Base-by-base conservation (phyloP, 441 rosid genomes). In the Adansonia madagascariensis region DNA sequence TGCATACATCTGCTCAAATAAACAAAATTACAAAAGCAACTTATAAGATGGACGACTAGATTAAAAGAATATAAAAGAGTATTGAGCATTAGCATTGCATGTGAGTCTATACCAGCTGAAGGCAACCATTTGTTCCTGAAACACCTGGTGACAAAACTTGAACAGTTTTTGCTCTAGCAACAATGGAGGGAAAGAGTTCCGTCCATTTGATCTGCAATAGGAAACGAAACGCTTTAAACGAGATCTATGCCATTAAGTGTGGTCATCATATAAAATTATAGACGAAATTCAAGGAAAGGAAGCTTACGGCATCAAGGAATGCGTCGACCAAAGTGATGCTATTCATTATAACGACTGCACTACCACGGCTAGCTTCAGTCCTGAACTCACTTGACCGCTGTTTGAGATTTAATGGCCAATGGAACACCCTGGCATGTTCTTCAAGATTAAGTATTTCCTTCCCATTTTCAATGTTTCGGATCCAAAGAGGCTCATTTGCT, bases 171-270 rank as follows among this genome's bases (percentile, higher is more conserved):
- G 96, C 98, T 79, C 93, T 83, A 53, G 98, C 89, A 60, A 95
- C 97, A 31, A 95, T 86, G 18, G 98, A 89, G 56, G 97, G 91
- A 81, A 95, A 95, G 83, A 95, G 82, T 50, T 95, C 98, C 79
- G 86, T 84, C 99, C 99, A 95, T 83, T 92, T 94, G 78, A 86
- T 91, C 99, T 95, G 80, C 6, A 35, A 73, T 55, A 76, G 43
- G 27, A 41, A 24, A 2, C 88, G 18, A 62, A 94, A 31, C 39
- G 0, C 39, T 31, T 31, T 31, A 31, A 31, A 31, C 39, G 39
- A 31, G 39, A 31, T 31, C 4, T 31, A 56, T 55, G 60, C 10
- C 22, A 55, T 17, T 55, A 53, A n/a, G 18, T 15, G 15, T 53
- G 17, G 41, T 6, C 7, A 74, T 18, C 11, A 17, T n/a, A 44